Evolutionary conservation across 2,329 filamentous ascomycete genomes (phyloP).

Genomic region (Aspergillus quadrilineatus): DNA sequence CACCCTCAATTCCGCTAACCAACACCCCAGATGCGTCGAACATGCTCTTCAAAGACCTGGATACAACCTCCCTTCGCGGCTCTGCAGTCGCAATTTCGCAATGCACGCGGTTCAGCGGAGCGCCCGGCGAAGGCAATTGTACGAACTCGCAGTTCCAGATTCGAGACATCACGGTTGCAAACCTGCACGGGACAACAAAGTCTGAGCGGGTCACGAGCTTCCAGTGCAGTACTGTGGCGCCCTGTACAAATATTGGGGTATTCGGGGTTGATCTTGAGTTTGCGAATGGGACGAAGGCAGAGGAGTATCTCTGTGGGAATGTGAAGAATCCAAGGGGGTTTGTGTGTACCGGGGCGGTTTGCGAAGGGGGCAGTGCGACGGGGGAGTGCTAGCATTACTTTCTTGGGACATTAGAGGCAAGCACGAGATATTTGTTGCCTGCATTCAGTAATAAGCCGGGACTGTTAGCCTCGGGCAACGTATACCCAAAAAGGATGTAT

Average conservation of each 20-base stretch:
- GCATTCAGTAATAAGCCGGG: too few relatives aligned
- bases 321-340: constrained; percentile 22
- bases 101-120: constrained; percentile 40
- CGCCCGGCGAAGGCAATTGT: constrained; percentile 36
- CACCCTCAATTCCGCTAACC: background rate
- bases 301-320: constrained; percentile 29
- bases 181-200: constrained; percentile 21
- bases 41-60: constrained; percentile 39
- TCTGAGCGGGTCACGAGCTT: constrained; percentile 26
- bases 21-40: constrained; percentile 32
- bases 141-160: constrained; percentile 44
- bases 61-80: constrained; percentile 27
- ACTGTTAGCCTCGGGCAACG: too few relatives aligned
- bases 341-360: constrained; percentile 26
- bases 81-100: constrained; percentile 39
- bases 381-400: constrained; percentile 21
- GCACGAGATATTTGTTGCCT: too few relatives aligned
- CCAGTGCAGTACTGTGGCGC: constrained; percentile 33
- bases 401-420: background rate
- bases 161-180: constrained; percentile 27
- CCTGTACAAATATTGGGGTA: constrained; percentile 28
- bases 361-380: constrained; percentile 34
- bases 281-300: constrained; percentile 20
- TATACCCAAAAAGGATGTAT: too few relatives aligned
- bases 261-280: constrained; percentile 20